Base-by-base conservation (phyloP, 2,329 filamentous ascomycete species). In the Paracamarosporium sp. region DNA sequence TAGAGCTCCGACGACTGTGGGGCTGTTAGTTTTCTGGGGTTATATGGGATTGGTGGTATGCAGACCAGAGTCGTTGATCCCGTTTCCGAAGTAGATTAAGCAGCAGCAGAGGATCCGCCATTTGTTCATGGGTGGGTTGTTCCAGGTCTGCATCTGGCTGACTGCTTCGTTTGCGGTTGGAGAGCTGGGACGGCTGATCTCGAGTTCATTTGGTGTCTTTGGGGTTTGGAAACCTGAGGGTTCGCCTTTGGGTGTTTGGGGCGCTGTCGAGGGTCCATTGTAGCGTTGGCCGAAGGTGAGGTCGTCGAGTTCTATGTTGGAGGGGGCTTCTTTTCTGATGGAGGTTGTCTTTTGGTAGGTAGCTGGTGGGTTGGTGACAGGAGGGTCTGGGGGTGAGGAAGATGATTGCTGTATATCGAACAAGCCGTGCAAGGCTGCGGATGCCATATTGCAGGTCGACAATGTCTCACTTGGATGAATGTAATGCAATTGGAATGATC, bases 21-120 rank as follows among this genome's bases (percentile, higher is more conserved):
- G 8, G 12, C 17, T 13, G 11, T 44, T 22, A 40, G 17, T 17
- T 11, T 3, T 11, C 22, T 20, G 1, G 6, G n/a, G n/a, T n/a
- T n/a, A n/a, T n/a, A n/a, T n/a, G n/a, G n/a, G n/a, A n/a, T n/a
- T n/a, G 17, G 9, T 11, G 4, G 6, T 2, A 28, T 24, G 66
- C 70, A 15, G 66, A 76, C 73, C 88, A 40, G 87, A 86, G 74
- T 96, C 92, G 64, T 86, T 91, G 57, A 95, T 77, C 0, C 91
- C 92, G 66, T 89, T 88, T 2, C 83, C 82, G 59, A 95, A 83
- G 57, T 85, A 89, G 59, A 88, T 84, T 41, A 90, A 69, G 62
- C 89, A 92, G 13, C 84, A 82, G 11, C 86, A 83, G 9, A 88
- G 70, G 25, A 93, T 80, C 31, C 91, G 82, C 78, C 84, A 93